Conservation (phyloP, 108 stramenopile species). For the Schizochytrium sp. region DNA sequence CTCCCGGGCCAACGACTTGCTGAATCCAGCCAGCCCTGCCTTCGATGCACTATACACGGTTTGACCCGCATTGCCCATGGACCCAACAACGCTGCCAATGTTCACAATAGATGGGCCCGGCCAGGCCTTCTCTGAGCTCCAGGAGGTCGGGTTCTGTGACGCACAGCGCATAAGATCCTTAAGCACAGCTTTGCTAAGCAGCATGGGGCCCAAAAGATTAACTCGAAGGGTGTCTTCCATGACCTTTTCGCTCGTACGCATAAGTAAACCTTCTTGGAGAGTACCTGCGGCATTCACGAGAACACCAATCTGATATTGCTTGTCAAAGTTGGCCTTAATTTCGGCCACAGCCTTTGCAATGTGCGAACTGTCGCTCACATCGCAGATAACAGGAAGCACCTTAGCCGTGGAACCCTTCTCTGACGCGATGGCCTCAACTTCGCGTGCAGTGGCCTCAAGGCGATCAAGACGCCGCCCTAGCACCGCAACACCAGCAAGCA, state of each 20-base stretch:
- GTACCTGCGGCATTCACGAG: slow-evolving; percentile 48
- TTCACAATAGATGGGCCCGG: slow-evolving; percentile 37
- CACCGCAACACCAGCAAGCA: slow-evolving; percentile 14
- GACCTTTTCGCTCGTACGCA: not conserved
- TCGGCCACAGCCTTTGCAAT: slow-evolving; percentile 3
- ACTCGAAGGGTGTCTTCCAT: not conserved
- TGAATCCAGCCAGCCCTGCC: slow-evolving; percentile 31
- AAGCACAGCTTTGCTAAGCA: not conserved
- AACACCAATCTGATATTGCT: not conserved
- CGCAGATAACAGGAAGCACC: slow-evolving; percentile 14
- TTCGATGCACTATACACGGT: slow-evolving; percentile 28
- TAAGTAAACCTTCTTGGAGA: not conserved
- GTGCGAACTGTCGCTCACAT: not conserved
- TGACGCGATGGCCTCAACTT: not conserved
- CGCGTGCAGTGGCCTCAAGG: not conserved
- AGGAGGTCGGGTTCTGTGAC: not conserved
- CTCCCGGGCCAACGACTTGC: slow-evolving; percentile 47
- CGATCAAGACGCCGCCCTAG: not conserved
- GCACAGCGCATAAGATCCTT: slow-evolving; percentile 10
- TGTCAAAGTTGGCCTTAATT: not conserved
- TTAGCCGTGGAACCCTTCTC: not conserved
- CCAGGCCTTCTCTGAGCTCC: not conserved
- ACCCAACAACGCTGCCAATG: slow-evolving; percentile 56
- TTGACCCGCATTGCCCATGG: slow-evolving; percentile 51
- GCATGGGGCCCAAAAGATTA: slow-evolving; percentile 36